Base-by-base conservation (phyloP, 306 rosid species). In the Rosa rugosa region DNA sequence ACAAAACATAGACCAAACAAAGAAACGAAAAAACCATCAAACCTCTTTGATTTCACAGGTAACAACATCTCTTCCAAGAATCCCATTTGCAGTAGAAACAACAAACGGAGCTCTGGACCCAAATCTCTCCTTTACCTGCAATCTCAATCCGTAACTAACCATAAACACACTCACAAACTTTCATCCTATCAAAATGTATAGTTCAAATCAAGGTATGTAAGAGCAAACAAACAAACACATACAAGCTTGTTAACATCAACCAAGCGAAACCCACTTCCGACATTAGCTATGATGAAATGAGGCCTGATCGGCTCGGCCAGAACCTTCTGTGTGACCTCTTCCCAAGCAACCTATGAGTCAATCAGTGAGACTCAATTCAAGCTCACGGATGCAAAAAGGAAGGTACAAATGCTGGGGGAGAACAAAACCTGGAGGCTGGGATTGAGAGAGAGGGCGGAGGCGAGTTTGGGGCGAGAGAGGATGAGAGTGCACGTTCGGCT, bases 221-320 rank as follows among this genome's bases (percentile, higher is more conserved):
- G 31, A 20, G 40, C 10, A 74, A 42, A 54, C 0, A 14, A 77
- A 42, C 31, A 27, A 27, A 27, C 51, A n/a, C 89, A 40, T 89
- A 91, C 97, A 68, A 85, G 94, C 23, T 31, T 47, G 65, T 84
- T 62, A 77, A 85, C 80, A 34, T 51, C 82, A 63, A 25, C 23
- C 40, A 84, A 31, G 0, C 54, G 67, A 63, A 84, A 91, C 49
- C 91, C 94, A 69, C 77, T 46, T 20, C 96, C 97, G 60, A 89
- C 51, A 42, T 81, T 84, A 72, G 83, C 93, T 65, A 92, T 80
- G 46, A 89, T 89, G 63, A 93, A 93, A 78, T 85, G 76, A 1
- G 96, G 97, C 20, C 97, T 88, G 59, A 91, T 93, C 16, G 98
- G 94, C 85, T 87, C 91, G 6, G 88, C 88, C 2, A 91, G 84